Percentiles rank a stretch among this genome's conserved stretches.
phyloP scores from a whole-genome alignment of 208 protist genomes.

The Wallacemonas rigidus region DNA sequence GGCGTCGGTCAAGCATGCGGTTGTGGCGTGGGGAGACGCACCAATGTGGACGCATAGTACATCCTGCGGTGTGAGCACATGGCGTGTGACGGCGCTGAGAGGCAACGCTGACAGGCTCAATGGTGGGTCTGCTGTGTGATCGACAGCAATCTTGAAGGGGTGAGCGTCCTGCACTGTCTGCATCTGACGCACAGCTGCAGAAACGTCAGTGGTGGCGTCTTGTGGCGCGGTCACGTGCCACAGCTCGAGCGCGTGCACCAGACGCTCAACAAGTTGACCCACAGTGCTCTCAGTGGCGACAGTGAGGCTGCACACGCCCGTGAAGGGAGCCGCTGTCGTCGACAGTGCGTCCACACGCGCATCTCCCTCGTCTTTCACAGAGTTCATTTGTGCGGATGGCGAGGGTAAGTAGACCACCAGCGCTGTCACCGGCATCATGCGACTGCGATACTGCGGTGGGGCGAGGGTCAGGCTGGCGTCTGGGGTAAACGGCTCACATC shows the following conservation, averaged over 20 bases:
- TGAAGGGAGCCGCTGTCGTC: not conserved
- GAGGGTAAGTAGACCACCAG: slow-evolving; percentile 16
- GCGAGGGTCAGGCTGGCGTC: slow-evolving; percentile 35
- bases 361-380: too few relatives aligned
- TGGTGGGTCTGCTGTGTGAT: not conserved
- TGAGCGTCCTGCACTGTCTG: not conserved
- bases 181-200: not conserved
- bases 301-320: slow-evolving; percentile 47
- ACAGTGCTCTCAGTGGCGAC: slow-evolving; percentile 55
- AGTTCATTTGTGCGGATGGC: not conserved
- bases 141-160: not conserved
- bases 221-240: not conserved
- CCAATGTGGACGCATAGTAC: not conserved
- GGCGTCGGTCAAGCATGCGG: not conserved
- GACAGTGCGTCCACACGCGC: not conserved
- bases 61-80: slow-evolving; percentile 3
- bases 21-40: too few relatives aligned
- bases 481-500: slow-evolving; percentile 32
- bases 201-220: not conserved
- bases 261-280: slow-evolving; percentile 66
- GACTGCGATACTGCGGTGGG: slow-evolving; percentile 46
- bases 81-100: slow-evolving; percentile 2
- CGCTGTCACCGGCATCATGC: slow-evolving; percentile 34
- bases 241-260: slow-evolving; percentile 19
- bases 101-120: slow-evolving; percentile 3